Percentiles rank a stretch among this genome's conserved stretches.
Conservation (phyloP, 2,329 filamentous ascomycete genomes). For the Talaromyces sp. region DNA sequence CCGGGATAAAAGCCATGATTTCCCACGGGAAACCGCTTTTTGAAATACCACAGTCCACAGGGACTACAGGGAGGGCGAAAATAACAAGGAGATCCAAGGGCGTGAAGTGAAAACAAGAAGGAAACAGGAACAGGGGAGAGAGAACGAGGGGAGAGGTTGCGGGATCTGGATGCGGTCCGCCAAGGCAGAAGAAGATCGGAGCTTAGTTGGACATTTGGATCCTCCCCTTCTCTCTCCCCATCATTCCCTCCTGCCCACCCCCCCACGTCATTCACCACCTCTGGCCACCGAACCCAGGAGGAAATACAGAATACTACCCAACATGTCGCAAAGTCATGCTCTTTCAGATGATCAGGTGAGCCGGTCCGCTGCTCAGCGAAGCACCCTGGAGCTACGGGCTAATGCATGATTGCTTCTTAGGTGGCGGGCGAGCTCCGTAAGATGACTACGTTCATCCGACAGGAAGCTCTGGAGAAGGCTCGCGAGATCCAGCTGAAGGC, state of each 20-base stretch:
- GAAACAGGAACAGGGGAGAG: constrained; percentile 10
- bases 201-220: constrained; percentile 27
- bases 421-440: constrained; percentile 98
- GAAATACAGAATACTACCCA: constrained; percentile 42
- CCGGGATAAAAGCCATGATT: constrained; percentile 22
- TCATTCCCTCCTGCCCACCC: constrained; percentile 16
- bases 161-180: constrained; percentile 24
- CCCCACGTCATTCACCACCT: constrained; percentile 24
- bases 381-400: constrained; percentile 9
- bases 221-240: constrained; percentile 18
- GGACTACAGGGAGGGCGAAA: not conserved
- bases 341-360: constrained; percentile 95
- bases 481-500: constrained; percentile 98
- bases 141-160: constrained; percentile 12
- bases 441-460: constrained; percentile 99
- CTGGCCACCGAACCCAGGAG: constrained; percentile 4
- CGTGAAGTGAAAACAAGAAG: not conserved
- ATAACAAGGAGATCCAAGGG: constrained; percentile 7
- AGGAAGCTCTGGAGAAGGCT: constrained; percentile 96
- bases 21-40: not conserved
- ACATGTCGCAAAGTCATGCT: constrained; percentile 89
- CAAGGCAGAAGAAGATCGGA: constrained; percentile 22
- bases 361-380: not conserved
- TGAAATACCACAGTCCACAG: not conserved
- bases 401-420: constrained; percentile 49